Evolutionary conservation across 2,329 filamentous ascomycete genomes (phyloP), one percentile per base, ranked within the genome.

Genomic region (Pestalotiopsis sp.): DNA sequence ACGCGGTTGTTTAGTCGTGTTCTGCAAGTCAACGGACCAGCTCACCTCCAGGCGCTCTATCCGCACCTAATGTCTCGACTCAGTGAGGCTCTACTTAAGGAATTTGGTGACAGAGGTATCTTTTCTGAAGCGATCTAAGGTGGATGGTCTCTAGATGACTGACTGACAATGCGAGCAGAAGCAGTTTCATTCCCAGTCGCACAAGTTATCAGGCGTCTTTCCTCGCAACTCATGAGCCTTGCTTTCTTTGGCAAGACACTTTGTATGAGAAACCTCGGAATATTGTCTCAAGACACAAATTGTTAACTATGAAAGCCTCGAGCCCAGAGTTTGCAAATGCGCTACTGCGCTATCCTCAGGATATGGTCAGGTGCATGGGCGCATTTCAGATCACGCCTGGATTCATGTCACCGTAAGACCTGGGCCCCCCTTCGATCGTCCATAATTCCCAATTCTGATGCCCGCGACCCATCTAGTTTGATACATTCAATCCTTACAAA

Each of bases 341-440:
- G 2, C 45, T 52, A 14, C n/a, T 52, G 7, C 45, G 45, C 7
- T 52, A 52, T 52, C 45, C 45, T 52, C 45, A 20, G 45, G 45
- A 52, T 11, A 52, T 52, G 45, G 45, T 52, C 11, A 52, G 7
- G 45, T 52, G 45, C 45, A 52, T 52, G 45, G 45, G 14, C 45
- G 45, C 45, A 17, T 52, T 52, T 11, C 45, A 52, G 45, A 52
- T 52, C 4, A 52, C 12, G 6, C 45, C 45, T 20, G 45, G 14
- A 52, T 52, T 52, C 45, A 52, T 52, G 45, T 52, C 45, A 52
- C 45, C 45, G 45, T 52, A 52, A 52, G 45, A 14, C 4, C 45
- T 52, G 4, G 13, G 4, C 45, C 4, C 13, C 45, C 4, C 45
- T 14, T 4, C 4, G 4, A 52, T 52, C 45, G 13, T 1, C 45